A percentile compares a stretch with the other conserved stretches of the same genome.
Conservation (phyloP, 1,284 basidiomycete genomes). For the Fomitiporia mediterranea region DNA sequence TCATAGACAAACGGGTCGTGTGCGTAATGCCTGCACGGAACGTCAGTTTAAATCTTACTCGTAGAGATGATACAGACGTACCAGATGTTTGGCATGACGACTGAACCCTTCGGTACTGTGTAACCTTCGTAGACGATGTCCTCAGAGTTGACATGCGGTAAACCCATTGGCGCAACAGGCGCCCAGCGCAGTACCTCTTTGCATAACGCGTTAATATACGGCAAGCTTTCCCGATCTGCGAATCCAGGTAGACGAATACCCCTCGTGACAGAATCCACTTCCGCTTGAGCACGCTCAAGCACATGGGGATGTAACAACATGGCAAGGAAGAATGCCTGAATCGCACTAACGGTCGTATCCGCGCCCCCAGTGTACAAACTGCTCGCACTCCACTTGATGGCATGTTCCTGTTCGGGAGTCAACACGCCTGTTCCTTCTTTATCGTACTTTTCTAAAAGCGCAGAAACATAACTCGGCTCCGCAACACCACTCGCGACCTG, state of each 20-base stretch:
- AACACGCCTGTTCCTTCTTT: background rate
- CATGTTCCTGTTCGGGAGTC: conserved; percentile 9
- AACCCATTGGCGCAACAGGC: conserved; percentile 22
- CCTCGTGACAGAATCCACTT: conserved; percentile 27
- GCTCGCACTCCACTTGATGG: conserved; percentile 13
- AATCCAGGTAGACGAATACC: conserved; percentile 27
- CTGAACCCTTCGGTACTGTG: conserved; percentile 17
- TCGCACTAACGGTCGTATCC: conserved; percentile 19
- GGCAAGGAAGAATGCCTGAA: conserved; percentile 19
- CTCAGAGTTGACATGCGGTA: conserved; percentile 19
- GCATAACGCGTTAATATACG: conserved; percentile 27
- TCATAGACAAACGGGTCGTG: conserved; percentile 19
- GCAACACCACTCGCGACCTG: conserved; percentile 16
- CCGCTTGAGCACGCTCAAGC: conserved; percentile 22
- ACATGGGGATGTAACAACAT: conserved; percentile 17
- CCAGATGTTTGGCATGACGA: conserved; percentile 21
- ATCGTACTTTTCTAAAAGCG: conserved; percentile 14
- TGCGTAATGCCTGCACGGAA: conserved; percentile 5
- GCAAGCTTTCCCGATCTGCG: conserved; percentile 25
- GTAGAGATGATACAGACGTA: background rate
- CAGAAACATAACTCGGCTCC: conserved; percentile 12
- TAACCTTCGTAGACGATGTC: conserved; percentile 19
- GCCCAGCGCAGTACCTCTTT: conserved; percentile 30
- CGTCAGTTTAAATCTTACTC: background rate
- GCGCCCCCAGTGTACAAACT: conserved; percentile 17